phyloP scores from a whole-genome alignment of 345 rosid genomes.

The Lepidium didymum region DNA sequence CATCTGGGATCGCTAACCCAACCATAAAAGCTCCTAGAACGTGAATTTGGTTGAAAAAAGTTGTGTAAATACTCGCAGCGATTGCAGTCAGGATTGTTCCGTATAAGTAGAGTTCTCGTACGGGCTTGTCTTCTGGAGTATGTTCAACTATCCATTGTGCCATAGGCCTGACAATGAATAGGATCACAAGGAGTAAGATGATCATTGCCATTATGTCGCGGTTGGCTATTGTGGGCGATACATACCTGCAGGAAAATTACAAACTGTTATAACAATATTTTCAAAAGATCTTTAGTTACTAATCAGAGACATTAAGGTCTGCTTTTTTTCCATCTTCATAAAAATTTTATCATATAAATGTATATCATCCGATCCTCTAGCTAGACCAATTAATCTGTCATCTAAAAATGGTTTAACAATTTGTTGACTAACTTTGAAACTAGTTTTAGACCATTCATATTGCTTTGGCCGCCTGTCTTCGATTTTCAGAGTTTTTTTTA shows the following conservation, averaged over 20 bases:
- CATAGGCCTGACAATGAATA: conserved; percentile 18
- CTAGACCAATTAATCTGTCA: background rate
- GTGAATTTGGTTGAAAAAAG: conserved; percentile 1
- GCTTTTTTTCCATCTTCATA: too few relatives aligned
- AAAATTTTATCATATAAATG: too few relatives aligned
- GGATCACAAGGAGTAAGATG: background rate
- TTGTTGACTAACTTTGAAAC: background rate
- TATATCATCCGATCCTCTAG: background rate
- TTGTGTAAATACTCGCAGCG: background rate
- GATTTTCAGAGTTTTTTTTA: background rate
- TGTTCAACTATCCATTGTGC: conserved; percentile 6
- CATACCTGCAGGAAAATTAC: background rate
- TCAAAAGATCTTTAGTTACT: background rate
- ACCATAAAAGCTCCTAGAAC: conserved; percentile 24
- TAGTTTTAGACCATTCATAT: background rate
- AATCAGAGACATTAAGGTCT: background rate
- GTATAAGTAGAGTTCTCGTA: conserved; percentile 1
- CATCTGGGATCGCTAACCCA: conserved; percentile 31
- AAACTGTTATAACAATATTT: background rate
- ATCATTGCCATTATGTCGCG: background rate
- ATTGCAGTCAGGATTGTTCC: conserved; percentile 8
- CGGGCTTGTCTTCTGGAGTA: conserved; percentile 23
- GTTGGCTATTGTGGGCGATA: conserved; percentile 16
- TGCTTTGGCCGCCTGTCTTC: background rate
- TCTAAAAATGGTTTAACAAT: background rate